Evolutionary conservation across 2,329 filamentous ascomycete species (phyloP), one percentile per base, ranked within the genome.

Genomic region (Aspergillus intermedius): DNA sequence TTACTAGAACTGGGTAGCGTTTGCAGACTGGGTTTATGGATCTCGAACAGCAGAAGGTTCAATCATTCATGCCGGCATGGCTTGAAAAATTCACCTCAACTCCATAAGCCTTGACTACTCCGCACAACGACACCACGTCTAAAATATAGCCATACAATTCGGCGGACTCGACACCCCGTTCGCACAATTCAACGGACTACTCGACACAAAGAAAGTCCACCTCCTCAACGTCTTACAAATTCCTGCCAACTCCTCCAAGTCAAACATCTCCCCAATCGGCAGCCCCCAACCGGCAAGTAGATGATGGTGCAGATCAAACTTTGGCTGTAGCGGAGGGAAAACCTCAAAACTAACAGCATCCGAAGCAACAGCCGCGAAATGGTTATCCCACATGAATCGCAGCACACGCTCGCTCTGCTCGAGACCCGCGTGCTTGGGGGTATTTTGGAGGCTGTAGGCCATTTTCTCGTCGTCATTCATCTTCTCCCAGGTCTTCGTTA

Each of bases 271-370:
- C 6, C 67, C 67, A 47, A 70, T 69, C 13, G 67, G 67, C 37
- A 69, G 21, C 3, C 66, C 67, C 65, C 66, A 70, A 1, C 67
- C 67, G 3, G 66, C 65, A 41, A 69, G 50, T 22, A 70, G 45
- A 51, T 65, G 52, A 52, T 69, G 66, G 48, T 69, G 67, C 43
- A 69, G 51, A 54, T 68, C 65, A 56, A 56, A 66, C 42, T 68
- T 63, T 13, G 55, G 51, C 13, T 64, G 52, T 10, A 64, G 37
- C 13, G 65, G 50, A 6, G 74, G 72, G 55, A 74, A 77, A 3
- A 74, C 74, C 58, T 83, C 81, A 54, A 80, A 78, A 6, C 73
- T 75, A n/a, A 81, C 76, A 35, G 76, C 75, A 49, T 84, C 81
- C 1, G 80, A 79, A 0, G 77, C 81, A 1, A 82, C 75, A 1